A percentile compares a stretch with the other conserved stretches of the same genome.
Evolutionary conservation across 129 eudicot genomes (phyloP).

Genomic region (Scalesia atractyloides): DNA sequence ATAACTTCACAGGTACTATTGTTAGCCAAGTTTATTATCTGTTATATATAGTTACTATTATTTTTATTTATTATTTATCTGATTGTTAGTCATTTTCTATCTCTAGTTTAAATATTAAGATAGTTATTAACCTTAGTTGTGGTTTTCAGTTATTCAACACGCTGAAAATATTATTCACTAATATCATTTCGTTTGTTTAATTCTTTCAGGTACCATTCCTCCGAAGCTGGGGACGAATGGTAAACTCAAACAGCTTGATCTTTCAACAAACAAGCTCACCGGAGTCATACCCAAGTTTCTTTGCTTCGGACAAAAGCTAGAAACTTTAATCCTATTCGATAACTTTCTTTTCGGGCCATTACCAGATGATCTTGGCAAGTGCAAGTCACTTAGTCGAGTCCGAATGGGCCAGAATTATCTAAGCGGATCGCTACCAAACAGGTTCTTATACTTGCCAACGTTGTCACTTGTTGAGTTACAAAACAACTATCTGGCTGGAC

Average conservation of each 20-base stretch:
- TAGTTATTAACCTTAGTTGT: too few species aligned
- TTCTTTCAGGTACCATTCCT: conserved; percentile 53
- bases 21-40: too few species aligned
- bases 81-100: too few species aligned
- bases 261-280: conserved; percentile 65
- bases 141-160: too few species aligned
- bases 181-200: not conserved
- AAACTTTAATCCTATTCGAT: conserved; percentile 53
- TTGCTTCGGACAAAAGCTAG: conserved; percentile 50
- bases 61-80: too few species aligned
- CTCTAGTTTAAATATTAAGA: too few species aligned
- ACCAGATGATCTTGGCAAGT: conserved; percentile 62
- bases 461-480: conserved; percentile 61
- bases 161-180: not conserved
- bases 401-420: conserved; percentile 70
- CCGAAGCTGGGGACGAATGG: conserved; percentile 58
- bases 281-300: conserved; percentile 55
- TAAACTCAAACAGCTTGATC: conserved; percentile 49
- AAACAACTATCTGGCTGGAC: conserved; percentile 57
- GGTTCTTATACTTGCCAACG: conserved; percentile 62
- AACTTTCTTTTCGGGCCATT: conserved; percentile 65
- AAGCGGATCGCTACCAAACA: conserved; percentile 61
- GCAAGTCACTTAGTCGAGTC: conserved; percentile 51
- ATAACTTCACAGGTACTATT: conserved; percentile 55
- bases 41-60: too few species aligned